Conservation (phyloP, 148 eudicot genomes). For the Silene conica region DNA sequence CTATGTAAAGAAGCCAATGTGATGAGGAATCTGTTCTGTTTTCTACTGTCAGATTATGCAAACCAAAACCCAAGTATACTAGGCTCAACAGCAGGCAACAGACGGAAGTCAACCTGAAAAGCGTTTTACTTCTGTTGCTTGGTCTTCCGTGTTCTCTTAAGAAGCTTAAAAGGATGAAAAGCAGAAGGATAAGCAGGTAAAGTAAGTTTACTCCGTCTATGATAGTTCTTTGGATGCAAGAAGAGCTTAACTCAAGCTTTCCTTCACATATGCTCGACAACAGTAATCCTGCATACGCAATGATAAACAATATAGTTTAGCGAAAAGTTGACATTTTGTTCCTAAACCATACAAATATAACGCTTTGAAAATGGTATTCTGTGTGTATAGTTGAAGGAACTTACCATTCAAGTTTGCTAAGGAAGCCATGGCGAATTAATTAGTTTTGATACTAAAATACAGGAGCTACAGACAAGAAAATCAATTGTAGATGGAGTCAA, state of each 20-base stretch:
- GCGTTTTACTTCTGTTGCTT: conserved; percentile 19
- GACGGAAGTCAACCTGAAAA: conserved; percentile 23
- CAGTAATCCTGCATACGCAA: conserved; percentile 23
- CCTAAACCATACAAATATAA: background rate
- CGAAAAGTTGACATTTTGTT: background rate
- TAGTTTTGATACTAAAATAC: background rate
- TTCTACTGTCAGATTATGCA: conserved; percentile 17
- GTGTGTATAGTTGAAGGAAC: background rate
- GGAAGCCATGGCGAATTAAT: background rate
- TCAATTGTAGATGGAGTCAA: background rate
- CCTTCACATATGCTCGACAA: conserved; percentile 32
- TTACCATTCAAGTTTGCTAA: background rate
- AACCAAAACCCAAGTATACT: conserved; percentile 29
- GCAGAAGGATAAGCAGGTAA: conserved; percentile 30
- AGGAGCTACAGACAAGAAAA: background rate
- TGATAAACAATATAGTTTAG: background rate
- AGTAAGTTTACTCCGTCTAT: conserved; percentile 40
- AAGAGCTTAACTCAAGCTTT: conserved; percentile 24
- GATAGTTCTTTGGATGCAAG: conserved; percentile 34
- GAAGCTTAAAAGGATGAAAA: conserved; percentile 24
- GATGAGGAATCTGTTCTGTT: conserved; percentile 4
- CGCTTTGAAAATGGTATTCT: no score
- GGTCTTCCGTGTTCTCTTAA: conserved; percentile 1
- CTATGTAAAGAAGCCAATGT: conserved; percentile 27
- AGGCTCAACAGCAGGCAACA: conserved; percentile 40